Evolutionary conservation across 768 basidiomycete genomes (phyloP).

Genomic region (Rhizopogon vesiculosus): DNA sequence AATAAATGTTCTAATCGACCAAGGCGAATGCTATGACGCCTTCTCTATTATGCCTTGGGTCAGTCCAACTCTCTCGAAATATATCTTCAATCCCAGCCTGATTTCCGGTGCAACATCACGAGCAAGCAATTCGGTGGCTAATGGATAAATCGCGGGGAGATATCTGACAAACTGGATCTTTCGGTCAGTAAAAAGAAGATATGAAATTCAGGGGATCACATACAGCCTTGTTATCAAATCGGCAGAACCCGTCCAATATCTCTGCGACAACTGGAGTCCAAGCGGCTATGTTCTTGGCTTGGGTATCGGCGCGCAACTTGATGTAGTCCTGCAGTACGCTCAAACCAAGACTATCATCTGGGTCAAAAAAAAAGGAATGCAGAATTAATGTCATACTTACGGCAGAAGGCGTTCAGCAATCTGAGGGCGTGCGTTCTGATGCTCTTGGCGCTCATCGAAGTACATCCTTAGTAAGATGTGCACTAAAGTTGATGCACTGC

Average conservation of each 20-base stretch:
- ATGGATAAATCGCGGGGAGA: conserved; percentile 85
- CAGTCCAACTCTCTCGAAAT: conserved; percentile 77
- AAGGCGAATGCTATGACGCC: conserved; percentile 32
- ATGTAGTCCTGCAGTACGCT: conserved; percentile 90
- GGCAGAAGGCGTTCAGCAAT: conserved; percentile 71
- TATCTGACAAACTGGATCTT: conserved; percentile 73
- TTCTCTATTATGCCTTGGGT: conserved; percentile 74
- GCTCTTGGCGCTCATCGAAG: conserved; percentile 82
- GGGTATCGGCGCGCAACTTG: conserved; percentile 83
- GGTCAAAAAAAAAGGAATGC: conserved; percentile 1
- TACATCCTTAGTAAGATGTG: conserved; percentile 93
- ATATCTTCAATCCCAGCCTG: conserved; percentile 70
- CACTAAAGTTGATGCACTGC: conserved; percentile 91
- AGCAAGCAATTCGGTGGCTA: conserved; percentile 79
- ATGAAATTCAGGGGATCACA: conserved; percentile 27
- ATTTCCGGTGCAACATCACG: conserved; percentile 84
- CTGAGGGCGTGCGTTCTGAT: conserved; percentile 77
- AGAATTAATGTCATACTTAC: conserved; percentile 36
- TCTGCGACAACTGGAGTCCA: conserved; percentile 99
- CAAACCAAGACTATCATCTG: conserved; percentile 62
- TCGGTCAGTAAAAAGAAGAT: conserved; percentile 4
- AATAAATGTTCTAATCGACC: conserved; percentile 15
- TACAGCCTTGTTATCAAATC: conserved; percentile 88
- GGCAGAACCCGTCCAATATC: conserved; percentile 84
- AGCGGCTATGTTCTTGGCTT: conserved; percentile 90